phyloP scores from a whole-genome alignment of 805 yeast genomes.

The Gaillardinia entomophila region DNA sequence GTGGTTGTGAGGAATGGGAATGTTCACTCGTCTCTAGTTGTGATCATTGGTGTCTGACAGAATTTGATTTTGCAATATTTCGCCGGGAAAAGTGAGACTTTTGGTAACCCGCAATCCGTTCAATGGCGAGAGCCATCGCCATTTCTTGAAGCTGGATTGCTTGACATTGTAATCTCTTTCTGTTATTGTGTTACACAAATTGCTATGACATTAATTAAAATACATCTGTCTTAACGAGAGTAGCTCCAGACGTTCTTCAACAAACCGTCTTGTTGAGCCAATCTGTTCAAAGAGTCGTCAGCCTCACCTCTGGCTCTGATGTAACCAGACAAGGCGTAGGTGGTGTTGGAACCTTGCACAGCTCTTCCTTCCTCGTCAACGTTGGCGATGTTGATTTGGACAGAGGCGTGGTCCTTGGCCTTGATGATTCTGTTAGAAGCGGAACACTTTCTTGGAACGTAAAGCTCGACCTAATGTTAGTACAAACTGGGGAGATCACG shows the following conservation, averaged over 20 bases:
- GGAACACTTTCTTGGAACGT: constrained; percentile 99
- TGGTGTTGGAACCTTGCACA: constrained; percentile 81
- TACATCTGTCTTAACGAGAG: constrained; percentile 63
- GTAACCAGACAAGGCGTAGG: constrained; percentile 96
- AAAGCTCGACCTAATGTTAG: constrained; percentile 87
- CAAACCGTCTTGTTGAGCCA: constrained; percentile 97
- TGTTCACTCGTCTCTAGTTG: too few relatives aligned
- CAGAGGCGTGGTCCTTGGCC: constrained; percentile 99
- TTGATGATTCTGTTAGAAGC: constrained; percentile 99
- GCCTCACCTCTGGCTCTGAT: constrained; percentile 99
- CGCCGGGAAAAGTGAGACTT: too few relatives aligned
- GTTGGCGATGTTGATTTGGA: constrained; percentile 97
- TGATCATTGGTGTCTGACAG: too few relatives aligned
- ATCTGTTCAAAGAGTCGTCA: constrained; percentile 98
- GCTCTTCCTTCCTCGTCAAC: constrained; percentile 97
- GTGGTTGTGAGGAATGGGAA: too few relatives aligned
- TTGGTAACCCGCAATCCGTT: too few relatives aligned
- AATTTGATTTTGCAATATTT: too few relatives aligned
- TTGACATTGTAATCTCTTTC: too few relatives aligned
- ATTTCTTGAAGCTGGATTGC: too few relatives aligned
- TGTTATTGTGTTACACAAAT: too few relatives aligned
- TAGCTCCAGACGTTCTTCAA: constrained; percentile 93
- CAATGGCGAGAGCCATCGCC: too few relatives aligned
- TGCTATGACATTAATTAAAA: constrained; percentile 13
- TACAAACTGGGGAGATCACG: too few relatives aligned